Evolutionary conservation across 78 protist genomes (phyloP), one percentile per base, ranked within the genome.

Genomic region (Emiliania huxleyi): DNA sequence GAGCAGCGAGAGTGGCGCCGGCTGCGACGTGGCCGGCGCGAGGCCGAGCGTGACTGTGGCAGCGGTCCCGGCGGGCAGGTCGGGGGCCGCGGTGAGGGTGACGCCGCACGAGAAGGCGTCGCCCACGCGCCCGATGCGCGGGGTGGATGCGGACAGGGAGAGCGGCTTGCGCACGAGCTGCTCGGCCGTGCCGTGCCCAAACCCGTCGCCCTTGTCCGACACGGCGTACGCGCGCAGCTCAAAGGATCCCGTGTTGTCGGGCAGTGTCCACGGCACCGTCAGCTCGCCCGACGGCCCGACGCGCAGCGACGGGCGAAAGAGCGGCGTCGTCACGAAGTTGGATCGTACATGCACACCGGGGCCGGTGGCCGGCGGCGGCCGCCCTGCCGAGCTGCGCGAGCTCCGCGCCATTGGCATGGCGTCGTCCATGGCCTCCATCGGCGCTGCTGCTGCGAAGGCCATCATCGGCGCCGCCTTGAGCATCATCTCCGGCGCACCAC

Each of bases 121-220:
- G 71, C 90, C 90, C 29, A 85, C 71, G 42, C 90, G 90, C 29
- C 44, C 90, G 44, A 48, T 0, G 71, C 90, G 90, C n/a, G 90
- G 90, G 26, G 35, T 71, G 35, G 71, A 46, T 11, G 90, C 45
- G 71, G 1, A 2, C 45, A 85, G 90, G 33, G 90, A 21, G 29
- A 85, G 29, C 21, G 48, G 71, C 45, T 25, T 8, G 19, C 62
- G 62, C 11, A 44, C 90, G 19, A 35, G 45, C 45, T 35, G 71
- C 6, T 6, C 0, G 15, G 44, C 45, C 42, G 11, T 22, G n/a
- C 45, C 69, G 29, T 0, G 4, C n/a, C 90, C 90, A 22, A n/a
- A n/a, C 33, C 8, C 29, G 29, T 40, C 37, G 71, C n/a, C 71
- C n/a, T 18, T 56, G n/a, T 25, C 71, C 2, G 48, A 0, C 49